Evolutionary conservation across 2,329 filamentous ascomycete genomes (phyloP).

Genomic region (Thermothelomyces thermophilus): DNA sequence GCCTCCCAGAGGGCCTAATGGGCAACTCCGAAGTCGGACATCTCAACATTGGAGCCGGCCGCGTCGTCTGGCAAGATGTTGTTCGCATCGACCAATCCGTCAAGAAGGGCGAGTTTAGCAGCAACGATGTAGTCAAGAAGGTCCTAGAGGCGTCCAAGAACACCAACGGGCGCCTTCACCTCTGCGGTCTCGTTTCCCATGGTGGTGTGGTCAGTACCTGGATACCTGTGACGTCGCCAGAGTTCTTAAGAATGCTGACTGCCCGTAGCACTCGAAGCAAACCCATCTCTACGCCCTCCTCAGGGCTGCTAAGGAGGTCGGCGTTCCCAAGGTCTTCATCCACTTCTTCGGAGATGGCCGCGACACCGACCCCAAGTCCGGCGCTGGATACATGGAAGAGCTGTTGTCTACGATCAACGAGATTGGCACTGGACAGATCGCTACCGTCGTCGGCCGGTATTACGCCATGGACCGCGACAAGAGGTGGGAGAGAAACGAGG

Average conservation of each 20-base stretch:
- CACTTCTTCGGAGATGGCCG: slow-evolving; percentile 99
- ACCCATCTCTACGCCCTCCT: slow-evolving; percentile 84
- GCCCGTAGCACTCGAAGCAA: slow-evolving; percentile 76
- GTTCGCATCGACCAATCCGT: slow-evolving; percentile 92
- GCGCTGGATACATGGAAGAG: slow-evolving; percentile 79
- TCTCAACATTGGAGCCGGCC: slow-evolving; percentile 94
- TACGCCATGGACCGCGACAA: slow-evolving; percentile 99
- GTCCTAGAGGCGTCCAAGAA: slow-evolving; percentile 74
- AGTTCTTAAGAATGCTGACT: slow-evolving; percentile 15
- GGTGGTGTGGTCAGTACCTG: slow-evolving; percentile 65
- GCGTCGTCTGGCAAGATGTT: slow-evolving; percentile 97
- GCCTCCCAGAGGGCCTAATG: slow-evolving; percentile 94
- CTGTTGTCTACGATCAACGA: slow-evolving; percentile 76
- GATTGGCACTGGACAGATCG: slow-evolving; percentile 78
- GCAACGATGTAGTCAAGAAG: slow-evolving; percentile 68
- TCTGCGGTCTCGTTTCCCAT: slow-evolving; percentile 87
- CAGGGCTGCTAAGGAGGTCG: slow-evolving; percentile 80
- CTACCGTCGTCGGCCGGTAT: slow-evolving; percentile 91
- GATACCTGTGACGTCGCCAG: not conserved
- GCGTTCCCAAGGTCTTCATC: slow-evolving; percentile 87
- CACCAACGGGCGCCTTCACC: slow-evolving; percentile 85
- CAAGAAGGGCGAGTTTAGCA: slow-evolving; percentile 74
- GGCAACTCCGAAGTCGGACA: slow-evolving; percentile 98
- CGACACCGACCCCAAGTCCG: slow-evolving; percentile 96
- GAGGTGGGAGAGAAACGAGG: slow-evolving; percentile 91